Percentiles rank a stretch among this genome's conserved stretches.
Evolutionary conservation across 129 eudicot genomes (phyloP).

Genomic region (Centaurea solstitialis): DNA sequence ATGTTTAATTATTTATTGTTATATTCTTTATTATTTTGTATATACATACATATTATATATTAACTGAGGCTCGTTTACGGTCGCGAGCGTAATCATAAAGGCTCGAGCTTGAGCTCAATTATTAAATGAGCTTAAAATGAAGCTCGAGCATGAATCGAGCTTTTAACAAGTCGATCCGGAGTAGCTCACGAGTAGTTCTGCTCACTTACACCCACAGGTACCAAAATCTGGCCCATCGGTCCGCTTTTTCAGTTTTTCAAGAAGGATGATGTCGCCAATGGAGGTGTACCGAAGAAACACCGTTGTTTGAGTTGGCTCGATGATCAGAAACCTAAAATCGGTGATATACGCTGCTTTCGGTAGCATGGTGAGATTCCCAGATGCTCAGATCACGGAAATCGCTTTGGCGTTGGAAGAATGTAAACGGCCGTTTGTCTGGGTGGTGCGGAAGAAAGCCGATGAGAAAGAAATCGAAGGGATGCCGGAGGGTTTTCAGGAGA

Average conservation of each 20-base stretch:
- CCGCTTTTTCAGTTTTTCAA: constrained; percentile 32
- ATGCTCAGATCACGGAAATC: constrained; percentile 41
- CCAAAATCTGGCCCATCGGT: constrained; percentile 42
- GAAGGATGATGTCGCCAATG: neutral
- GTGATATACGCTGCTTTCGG: constrained; percentile 52
- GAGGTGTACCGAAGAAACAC: neutral
- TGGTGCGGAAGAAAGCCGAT: constrained; percentile 6
- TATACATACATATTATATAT: too few relatives aligned
- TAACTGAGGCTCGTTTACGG: too few relatives aligned
- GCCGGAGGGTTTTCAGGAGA: constrained; percentile 41
- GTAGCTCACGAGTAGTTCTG: too few relatives aligned
- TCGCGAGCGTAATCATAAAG: too few relatives aligned
- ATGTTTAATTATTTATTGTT: too few relatives aligned
- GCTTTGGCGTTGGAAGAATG: constrained; percentile 47
- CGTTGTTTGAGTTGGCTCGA: constrained; percentile 43
- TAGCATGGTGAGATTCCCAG: constrained; percentile 37
- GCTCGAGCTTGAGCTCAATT: too few relatives aligned
- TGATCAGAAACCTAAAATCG: constrained; percentile 17
- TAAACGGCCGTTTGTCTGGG: constrained; percentile 48
- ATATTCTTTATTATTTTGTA: too few relatives aligned
- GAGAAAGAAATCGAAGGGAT: constrained; percentile 22
- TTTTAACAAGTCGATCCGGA: too few relatives aligned
- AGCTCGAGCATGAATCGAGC: too few relatives aligned
- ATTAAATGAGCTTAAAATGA: too few relatives aligned
- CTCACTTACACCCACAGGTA: too few relatives aligned